phyloP scores from a whole-genome alignment of 208 protist genomes.

The Trypanosomatidae sp. region DNA sequence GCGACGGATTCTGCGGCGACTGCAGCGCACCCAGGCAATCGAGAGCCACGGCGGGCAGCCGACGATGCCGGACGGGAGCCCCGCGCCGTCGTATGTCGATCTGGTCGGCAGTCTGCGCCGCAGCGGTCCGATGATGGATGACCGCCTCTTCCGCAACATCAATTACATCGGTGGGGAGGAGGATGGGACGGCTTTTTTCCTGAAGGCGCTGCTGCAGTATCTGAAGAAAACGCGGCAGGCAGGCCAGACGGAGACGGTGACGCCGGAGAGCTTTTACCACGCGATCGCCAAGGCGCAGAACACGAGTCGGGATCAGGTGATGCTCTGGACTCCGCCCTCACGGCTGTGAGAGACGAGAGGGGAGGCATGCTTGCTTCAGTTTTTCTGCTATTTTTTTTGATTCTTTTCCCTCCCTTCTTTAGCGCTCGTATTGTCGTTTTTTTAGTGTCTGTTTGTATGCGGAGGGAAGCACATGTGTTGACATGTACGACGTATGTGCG shows the following conservation, averaged over 20 bases:
- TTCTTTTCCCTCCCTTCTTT: too few species aligned
- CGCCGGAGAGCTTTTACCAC: too few species aligned
- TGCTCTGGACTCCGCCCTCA: not conserved
- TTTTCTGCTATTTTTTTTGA: too few species aligned
- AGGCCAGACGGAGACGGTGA: too few species aligned
- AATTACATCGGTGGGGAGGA: conserved; percentile 78
- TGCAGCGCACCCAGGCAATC: conserved; percentile 29
- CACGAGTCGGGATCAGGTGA: conserved; percentile 21
- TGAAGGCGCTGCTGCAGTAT: conserved; percentile 59
- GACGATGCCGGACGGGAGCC: conserved; percentile 45
- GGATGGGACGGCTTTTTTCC: conserved; percentile 60
- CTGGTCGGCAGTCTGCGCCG: conserved; percentile 26
- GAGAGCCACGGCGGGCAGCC: conserved; percentile 22
- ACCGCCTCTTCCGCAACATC: conserved; percentile 59
- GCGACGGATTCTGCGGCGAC: conserved; percentile 48
- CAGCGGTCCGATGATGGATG: conserved; percentile 81
- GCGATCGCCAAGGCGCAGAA: conserved; percentile 2
- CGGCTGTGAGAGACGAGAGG: conserved; percentile 20
- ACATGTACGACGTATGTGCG: too few species aligned
- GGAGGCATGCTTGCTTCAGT: not conserved
- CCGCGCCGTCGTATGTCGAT: conserved; percentile 38
- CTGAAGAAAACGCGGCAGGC: too few species aligned
- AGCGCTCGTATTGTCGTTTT: too few species aligned
- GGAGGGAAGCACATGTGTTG: too few species aligned
- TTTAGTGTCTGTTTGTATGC: too few species aligned